Base-by-base conservation (phyloP, 2,329 filamentous ascomycete species). In the Hypoxylon sp. region DNA sequence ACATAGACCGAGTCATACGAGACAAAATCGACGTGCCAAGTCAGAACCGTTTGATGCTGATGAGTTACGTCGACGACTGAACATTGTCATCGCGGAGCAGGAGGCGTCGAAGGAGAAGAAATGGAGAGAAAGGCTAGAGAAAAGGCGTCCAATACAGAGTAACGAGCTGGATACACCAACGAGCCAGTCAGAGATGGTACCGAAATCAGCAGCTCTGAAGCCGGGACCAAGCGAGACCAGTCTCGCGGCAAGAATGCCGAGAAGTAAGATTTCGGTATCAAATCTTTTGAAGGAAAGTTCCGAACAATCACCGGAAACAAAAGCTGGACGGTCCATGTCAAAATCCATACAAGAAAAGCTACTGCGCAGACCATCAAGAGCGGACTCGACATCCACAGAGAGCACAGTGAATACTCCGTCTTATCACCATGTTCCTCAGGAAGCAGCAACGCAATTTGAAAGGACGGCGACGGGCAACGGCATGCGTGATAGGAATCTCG, bases 361-460 rank as follows among this genome's bases (percentile, higher is more conserved):
- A 19, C 70, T 70, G 17, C 70, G 70, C 21, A 71, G 65, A 34
- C 45, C 67, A 3, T 72, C 70, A 9, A 50, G 30, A 28, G 36
- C 46, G 23, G 63, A 67, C 13, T 50, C 66, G 49, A 41, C 25
- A 30, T 19, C 57, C 5, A 65, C 62, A 21, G 53, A 69, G 48
- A 51, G 63, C 59, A 32, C 49, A 69, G 69, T 9, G 60, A 69
- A 56, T 25, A 17, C 57, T 9, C 43, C 62, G 19, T 69, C 73
- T 5, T 84, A 87, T 68, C 84, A 80, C 36, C 84, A 89, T 70
- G 77, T 88, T 1, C 87, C 87, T 13, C 80, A 81, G 57, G 81
- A 85, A 36, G 87, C 87, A 0, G 86, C 87, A 1, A 74, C 81
- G 11, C 86, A 88, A 63, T 89, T 89, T 72, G 78, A 82, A 9